Evolutionary conservation across 352 stramenopile genomes (phyloP).

Genomic region (Pythium pyrilobum): DNA sequence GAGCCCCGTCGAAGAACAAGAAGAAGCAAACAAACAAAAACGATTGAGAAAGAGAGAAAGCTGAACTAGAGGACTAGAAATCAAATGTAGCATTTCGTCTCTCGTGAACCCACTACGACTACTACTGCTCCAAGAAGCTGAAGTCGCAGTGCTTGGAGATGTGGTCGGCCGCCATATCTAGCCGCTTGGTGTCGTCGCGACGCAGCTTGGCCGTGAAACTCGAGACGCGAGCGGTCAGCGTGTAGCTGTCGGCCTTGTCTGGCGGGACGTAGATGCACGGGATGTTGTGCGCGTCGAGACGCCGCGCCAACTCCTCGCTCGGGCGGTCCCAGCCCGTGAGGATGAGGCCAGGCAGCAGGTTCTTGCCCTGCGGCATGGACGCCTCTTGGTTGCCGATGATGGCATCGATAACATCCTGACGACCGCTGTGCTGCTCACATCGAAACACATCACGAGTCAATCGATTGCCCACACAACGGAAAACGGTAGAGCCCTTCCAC

Average conservation of each 20-base stretch:
- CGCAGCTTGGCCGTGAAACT: constrained; percentile 83
- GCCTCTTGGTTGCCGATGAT: constrained; percentile 81
- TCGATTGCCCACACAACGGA: too few relatives aligned
- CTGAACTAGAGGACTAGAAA: constrained; percentile 6
- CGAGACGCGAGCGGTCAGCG: constrained; percentile 68
- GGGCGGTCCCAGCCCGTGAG: constrained; percentile 79
- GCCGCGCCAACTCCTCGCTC: constrained; percentile 51
- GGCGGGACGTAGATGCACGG: constrained; percentile 86
- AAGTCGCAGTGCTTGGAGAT: constrained; percentile 83
- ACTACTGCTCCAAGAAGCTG: constrained; percentile 48
- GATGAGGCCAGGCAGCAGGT: constrained; percentile 75
- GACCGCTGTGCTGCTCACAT: constrained; percentile 61
- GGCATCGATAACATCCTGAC: constrained; percentile 78
- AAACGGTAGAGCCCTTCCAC: too few relatives aligned
- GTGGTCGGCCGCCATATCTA: constrained; percentile 77
- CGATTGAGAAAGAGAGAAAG: background rate
- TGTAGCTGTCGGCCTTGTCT: constrained; percentile 84
- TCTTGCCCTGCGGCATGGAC: constrained; percentile 56
- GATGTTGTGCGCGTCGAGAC: constrained; percentile 78
- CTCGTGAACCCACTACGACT: background rate
- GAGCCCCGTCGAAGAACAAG: too few relatives aligned
- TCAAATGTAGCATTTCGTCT: background rate
- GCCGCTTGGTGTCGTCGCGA: constrained; percentile 60
- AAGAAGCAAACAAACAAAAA: too few relatives aligned
- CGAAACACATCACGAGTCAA: background rate